Conservation (phyloP, 2,329 filamentous ascomycete genomes). For the Colletotrichum magnum region DNA sequence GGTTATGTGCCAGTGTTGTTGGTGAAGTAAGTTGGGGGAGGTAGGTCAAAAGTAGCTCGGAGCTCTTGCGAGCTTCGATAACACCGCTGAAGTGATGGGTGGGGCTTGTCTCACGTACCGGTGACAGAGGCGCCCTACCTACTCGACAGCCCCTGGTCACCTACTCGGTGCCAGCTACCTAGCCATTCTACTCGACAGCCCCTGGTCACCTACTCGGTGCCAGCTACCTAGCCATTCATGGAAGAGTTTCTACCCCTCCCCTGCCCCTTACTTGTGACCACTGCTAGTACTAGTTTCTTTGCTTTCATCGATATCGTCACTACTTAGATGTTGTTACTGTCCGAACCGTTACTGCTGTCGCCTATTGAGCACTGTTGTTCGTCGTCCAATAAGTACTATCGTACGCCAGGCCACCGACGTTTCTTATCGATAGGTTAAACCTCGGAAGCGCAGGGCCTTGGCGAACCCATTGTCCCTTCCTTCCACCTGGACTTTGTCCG, state of each 20-base stretch:
- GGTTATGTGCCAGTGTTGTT: not conserved
- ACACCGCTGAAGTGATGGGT: not conserved
- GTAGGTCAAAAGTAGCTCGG: slow-evolving; percentile 39
- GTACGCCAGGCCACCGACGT: not conserved
- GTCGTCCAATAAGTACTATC: too few species aligned
- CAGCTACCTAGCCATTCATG: too few species aligned
- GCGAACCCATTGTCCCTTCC: not conserved
- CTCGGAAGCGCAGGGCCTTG: not conserved
- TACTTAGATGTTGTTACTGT: too few species aligned
- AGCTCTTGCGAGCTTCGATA: slow-evolving; percentile 26
- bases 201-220: too few species aligned
- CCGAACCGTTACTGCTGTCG: too few species aligned
- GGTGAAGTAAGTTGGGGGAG: not conserved
- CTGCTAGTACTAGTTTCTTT: too few species aligned
- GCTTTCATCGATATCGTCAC: too few species aligned
- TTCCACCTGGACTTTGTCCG: not conserved
- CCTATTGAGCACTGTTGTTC: slow-evolving; percentile 12
- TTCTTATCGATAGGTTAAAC: slow-evolving; percentile 26
- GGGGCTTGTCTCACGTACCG: slow-evolving; percentile 17
- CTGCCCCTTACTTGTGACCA: too few species aligned
- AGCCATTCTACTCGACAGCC: not conserved
- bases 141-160: not conserved
- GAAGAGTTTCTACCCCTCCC: not conserved
- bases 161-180: too few species aligned
- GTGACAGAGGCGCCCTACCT: not conserved